phyloP scores from a whole-genome alignment of 805 yeast species.

The Kluyveromyces aestuarii region DNA sequence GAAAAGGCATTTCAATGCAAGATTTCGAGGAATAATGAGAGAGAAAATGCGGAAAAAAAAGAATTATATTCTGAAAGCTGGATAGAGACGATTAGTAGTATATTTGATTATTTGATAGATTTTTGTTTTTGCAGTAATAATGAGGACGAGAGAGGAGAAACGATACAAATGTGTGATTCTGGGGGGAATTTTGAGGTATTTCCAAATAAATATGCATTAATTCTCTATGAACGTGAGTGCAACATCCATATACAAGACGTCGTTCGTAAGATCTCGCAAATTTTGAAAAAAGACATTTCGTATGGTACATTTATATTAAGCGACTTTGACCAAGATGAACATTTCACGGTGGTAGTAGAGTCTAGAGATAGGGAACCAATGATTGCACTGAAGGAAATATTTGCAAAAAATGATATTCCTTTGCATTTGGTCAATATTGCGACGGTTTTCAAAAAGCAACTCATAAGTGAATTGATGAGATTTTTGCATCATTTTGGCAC shows the following conservation, averaged over 20 bases:
- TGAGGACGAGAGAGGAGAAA: constrained; percentile 3
- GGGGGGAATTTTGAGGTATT: background rate
- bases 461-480: constrained; percentile 18
- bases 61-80: background rate
- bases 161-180: constrained; percentile 2
- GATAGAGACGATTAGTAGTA: constrained; percentile 9
- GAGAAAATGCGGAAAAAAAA: background rate
- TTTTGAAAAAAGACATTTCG: constrained; percentile 19
- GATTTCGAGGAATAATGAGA: constrained; percentile 12
- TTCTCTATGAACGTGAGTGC: constrained; percentile 20
- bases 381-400: constrained; percentile 10
- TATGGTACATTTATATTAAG: constrained; percentile 17
- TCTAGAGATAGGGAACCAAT: constrained; percentile 13
- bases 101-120: constrained; percentile 22
- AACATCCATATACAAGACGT: constrained; percentile 19
- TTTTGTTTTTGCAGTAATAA: constrained; percentile 9
- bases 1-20: constrained; percentile 13
- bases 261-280: constrained; percentile 13
- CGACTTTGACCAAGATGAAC: constrained; percentile 10
- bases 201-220: constrained; percentile 16
- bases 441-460: constrained; percentile 18
- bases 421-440: constrained; percentile 13
- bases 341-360: constrained; percentile 16
- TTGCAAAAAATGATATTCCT: constrained; percentile 15
- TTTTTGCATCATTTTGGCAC: constrained; percentile 15